Percentiles rank a stretch among this genome's conserved stretches.
These are phyloP conservation scores for Mycena epipterygia DNA, from an alignment of 768 basidiomycete species.

Conservation along the genomic window DNA sequence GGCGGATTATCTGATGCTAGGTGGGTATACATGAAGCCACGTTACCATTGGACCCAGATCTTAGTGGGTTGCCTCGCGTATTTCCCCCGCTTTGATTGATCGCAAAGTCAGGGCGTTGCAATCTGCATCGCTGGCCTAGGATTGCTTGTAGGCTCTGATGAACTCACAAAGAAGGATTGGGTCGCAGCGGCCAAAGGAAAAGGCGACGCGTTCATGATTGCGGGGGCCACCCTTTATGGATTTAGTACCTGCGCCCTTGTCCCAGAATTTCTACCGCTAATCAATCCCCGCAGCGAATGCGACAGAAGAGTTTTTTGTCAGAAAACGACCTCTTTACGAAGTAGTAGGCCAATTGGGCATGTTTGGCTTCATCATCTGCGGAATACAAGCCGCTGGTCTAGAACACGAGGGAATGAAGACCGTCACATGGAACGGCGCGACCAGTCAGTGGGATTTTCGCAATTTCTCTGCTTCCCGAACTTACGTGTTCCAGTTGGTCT, in stretches of 20 bases:
- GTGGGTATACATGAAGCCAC: conserved; percentile 86
- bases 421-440: conserved; percentile 81
- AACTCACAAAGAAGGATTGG: conserved; percentile 83
- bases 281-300: conserved; percentile 73
- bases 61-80: conserved; percentile 60
- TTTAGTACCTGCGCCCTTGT: conserved; percentile 69
- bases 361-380: conserved; percentile 86
- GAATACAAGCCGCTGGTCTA: conserved; percentile 80
- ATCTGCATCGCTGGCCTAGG: conserved; percentile 84
- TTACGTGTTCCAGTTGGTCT: conserved; percentile 55
- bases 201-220: conserved; percentile 90
- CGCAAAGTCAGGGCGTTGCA: conserved; percentile 67
- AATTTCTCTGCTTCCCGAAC: neutral
- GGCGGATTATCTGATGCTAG: too few species aligned
- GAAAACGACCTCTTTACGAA: conserved; percentile 85
- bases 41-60: conserved; percentile 88
- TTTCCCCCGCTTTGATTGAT: neutral
- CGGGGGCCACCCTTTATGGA: conserved; percentile 88
- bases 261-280: conserved; percentile 1
- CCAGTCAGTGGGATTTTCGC: conserved; percentile 63
- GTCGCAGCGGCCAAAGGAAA: conserved; percentile 74
- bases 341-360: conserved; percentile 90
- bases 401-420: conserved; percentile 77
- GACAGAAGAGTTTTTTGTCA: conserved; percentile 90
- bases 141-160: conserved; percentile 84